Base-by-base conservation (phyloP, 1,284 basidiomycete genomes). In the Papiliotrema nemorosa region DNA sequence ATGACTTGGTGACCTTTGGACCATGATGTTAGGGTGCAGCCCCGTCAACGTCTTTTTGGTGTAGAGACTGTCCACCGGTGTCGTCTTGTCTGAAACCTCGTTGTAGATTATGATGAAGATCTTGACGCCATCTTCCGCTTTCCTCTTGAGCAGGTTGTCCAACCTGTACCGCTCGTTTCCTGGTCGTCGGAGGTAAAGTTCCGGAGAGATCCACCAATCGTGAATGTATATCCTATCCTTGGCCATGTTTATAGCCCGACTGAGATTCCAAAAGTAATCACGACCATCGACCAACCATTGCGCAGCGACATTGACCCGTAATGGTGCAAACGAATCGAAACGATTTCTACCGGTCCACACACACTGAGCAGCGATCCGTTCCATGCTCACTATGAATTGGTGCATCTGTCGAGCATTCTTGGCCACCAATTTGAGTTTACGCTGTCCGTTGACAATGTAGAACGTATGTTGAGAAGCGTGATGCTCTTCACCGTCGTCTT, bases 261-360 rank as follows among this genome's bases (percentile, higher is more conserved):
- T 91, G n/a, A 98, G 77, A 67, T 94, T 94, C 93, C 92, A 97
- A 75, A 90, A 93, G 69, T 97, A 97, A 69, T 97, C 92, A 16
- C 92, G 84, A 86, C 94, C 96, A 74, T 99, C 96, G n/a, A 97
- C 92, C 3, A 98, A 83, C 96, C 96, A 98, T 66, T 97, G 94
- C 0, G 92, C 89, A 33, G 90, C 87, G 2, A 93, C 93, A 64
- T 97, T 93, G 63, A 90, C 75, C 16, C 94, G 82, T 52, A 97
- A 88, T 0, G 96, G 96, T 2, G 94, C 87, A 74, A 96, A 98
- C 60, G 90, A 94, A 55, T 86, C 89, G 70, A 97, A 97, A 22
- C 92, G 78, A 70, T 97, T 93, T 37, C 79, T 79, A 18, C 85
- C 82, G 1, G 84, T 84, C 78, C 89, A 98, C 54, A 87, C 84